Evolutionary conservation across 2,329 filamentous ascomycete genomes (phyloP).

Genomic region (Aspergillus ochraceoroseus): DNA sequence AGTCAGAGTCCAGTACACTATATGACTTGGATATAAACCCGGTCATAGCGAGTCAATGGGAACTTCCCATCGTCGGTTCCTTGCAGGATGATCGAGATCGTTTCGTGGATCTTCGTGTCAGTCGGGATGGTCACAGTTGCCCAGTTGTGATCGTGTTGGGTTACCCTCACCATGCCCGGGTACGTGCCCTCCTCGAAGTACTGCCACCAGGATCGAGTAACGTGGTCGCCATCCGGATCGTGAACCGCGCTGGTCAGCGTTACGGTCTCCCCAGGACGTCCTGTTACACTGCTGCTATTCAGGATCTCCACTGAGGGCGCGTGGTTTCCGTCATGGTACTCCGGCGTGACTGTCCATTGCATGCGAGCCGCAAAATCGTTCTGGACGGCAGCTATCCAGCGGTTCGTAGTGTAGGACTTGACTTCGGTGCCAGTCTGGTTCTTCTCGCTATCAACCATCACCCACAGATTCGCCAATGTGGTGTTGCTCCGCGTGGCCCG

Average conservation of each 20-base stretch:
- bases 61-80: conserved; percentile 6
- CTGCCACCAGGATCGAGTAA: conserved; percentile 5
- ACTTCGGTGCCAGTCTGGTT: not conserved
- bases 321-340: conserved; percentile 1
- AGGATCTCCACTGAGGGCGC: not conserved
- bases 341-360: conserved; percentile 5
- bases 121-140: not conserved
- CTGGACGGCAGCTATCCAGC: conserved; percentile 5
- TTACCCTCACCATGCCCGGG: not conserved
- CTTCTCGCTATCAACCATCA: not conserved
- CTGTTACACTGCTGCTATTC: not conserved
- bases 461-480: conserved; percentile 1
- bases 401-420: not conserved
- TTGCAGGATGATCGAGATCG: conserved; percentile 1
- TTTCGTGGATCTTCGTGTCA: not conserved
- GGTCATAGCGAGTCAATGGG: conserved; percentile 2
- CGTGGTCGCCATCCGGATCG: conserved; percentile 1
- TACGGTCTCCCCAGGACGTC: not conserved
- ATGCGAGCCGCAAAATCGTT: conserved; percentile 8
- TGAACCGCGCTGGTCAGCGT: not conserved
- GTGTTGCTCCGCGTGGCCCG: conserved; percentile 1
- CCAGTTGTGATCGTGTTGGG: not conserved
- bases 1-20: not conserved
- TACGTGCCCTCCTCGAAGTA: conserved; percentile 7
- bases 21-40: not conserved